These are phyloP conservation scores for Acacia acuminata DNA, from an alignment of 306 rosid species.

Conservation along the genomic window DNA sequence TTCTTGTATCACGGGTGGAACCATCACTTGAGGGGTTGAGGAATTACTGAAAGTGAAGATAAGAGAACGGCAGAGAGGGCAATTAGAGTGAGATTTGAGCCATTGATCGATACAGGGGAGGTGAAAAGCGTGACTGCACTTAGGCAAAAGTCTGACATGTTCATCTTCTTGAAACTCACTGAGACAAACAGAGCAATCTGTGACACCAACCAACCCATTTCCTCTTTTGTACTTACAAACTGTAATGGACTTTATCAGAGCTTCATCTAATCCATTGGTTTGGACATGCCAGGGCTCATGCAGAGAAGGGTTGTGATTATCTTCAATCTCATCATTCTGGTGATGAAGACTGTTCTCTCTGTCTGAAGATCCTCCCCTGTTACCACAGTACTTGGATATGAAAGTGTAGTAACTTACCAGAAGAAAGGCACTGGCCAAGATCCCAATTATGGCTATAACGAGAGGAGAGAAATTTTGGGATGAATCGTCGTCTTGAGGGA, in stretches of 20 bases:
- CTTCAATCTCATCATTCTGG: slow-evolving; percentile 49
- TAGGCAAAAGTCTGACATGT: slow-evolving; percentile 69
- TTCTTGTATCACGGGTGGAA: slow-evolving; percentile 26
- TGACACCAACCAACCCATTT: slow-evolving; percentile 65
- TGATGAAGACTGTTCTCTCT: slow-evolving; percentile 32
- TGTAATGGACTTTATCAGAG: slow-evolving; percentile 68
- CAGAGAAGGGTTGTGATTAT: slow-evolving; percentile 48
- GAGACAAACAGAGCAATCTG: slow-evolving; percentile 90
- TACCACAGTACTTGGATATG: slow-evolving; percentile 81
- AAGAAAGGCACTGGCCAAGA: slow-evolving; percentile 84
- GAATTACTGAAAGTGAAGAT: slow-evolving; percentile 43
- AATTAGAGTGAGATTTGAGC: slow-evolving; percentile 86
- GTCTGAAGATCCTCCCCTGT: slow-evolving; percentile 36
- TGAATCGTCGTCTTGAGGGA: slow-evolving; percentile 53
- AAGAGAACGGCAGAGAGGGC: slow-evolving; percentile 88
- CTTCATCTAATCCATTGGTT: slow-evolving; percentile 75
- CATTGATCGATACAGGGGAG: slow-evolving; percentile 87
- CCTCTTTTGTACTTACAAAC: slow-evolving; percentile 76
- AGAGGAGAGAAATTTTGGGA: slow-evolving; percentile 78
- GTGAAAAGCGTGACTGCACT: slow-evolving; percentile 93
- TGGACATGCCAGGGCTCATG: slow-evolving; percentile 77
- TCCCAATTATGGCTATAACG: slow-evolving; percentile 79
- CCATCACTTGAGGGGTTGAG: slow-evolving; percentile 32
- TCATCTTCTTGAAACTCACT: slow-evolving; percentile 84
- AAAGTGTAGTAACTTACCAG: slow-evolving; percentile 78